A percentile compares a stretch with the other conserved stretches of the same genome.
These are phyloP conservation scores for Cantharellus cinnabarinus DNA, from an alignment of 768 basidiomycete species.

Conservation along the genomic window DNA sequence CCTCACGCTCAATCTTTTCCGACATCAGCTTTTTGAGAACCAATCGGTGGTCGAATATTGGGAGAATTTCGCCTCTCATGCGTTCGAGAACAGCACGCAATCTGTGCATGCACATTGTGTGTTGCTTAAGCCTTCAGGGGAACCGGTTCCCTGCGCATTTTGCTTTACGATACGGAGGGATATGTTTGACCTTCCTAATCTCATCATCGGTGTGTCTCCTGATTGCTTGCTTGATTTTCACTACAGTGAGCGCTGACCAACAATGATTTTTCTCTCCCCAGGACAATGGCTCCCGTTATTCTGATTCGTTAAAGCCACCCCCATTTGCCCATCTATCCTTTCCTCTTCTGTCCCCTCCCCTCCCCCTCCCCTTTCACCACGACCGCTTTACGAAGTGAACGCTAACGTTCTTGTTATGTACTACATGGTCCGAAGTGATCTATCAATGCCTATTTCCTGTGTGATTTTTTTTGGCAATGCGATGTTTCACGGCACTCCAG, in stretches of 20 bases:
- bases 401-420: no score
- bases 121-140: conserved; percentile 63
- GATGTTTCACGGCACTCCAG: no score
- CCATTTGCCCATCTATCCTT: background rate
- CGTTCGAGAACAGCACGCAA: conserved; percentile 93
- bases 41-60: conserved; percentile 89
- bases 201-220: conserved; percentile 51
- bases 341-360: background rate
- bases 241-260: background rate
- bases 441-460: no score
- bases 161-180: conserved; percentile 92
- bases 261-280: conserved; percentile 15
- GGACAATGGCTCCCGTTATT: conserved; percentile 72
- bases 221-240: background rate
- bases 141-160: conserved; percentile 77
- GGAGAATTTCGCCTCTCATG: conserved; percentile 92
- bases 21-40: conserved; percentile 72
- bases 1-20: conserved; percentile 1
- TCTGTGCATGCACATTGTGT: conserved; percentile 88
- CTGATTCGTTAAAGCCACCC: background rate
- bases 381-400: no score
- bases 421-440: no score
- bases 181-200: conserved; percentile 72
- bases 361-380: no score
- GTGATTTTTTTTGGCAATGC: no score